Base-by-base conservation (phyloP, 805 yeast species). In the Schizosaccharomyces lindneri region DNA sequence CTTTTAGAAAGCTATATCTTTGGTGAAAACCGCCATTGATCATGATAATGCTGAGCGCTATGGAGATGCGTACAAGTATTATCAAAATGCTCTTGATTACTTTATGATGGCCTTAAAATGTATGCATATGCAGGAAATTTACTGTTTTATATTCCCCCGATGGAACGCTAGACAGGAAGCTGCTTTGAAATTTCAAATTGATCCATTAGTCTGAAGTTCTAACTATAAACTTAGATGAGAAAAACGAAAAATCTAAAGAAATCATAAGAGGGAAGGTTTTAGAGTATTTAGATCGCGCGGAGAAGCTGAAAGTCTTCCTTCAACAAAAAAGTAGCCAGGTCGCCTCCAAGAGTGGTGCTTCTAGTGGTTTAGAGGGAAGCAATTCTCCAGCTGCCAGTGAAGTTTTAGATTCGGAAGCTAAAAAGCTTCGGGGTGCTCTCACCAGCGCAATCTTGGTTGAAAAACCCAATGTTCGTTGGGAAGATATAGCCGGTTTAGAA, bases 401-500 rank as follows among this genome's bases (percentile, higher is more conserved):
- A 62, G 87, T 82, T 60, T 85, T 80, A 64, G 87, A 83, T 66
- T 81, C 83, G 19, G 97, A 90, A 65, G 83, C 87, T 55, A 90
- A 90, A 72, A 88, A 89, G 70, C 74, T 93, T 61, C 77, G 96
- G 66, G 88, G 90, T 6, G 97, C 97, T 0, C 75, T 93, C 61
- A 84, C 95, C 0, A 89, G 66, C 9, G 95, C 97, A 0, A 89
- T 93, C 64, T 75, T 93, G 61, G 79, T 89, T 48, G 97, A 90
- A 68, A 89, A 81, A 64, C 98, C 98, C 27, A 84, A 93, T 68
- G 90, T 93, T 36, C 78, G 79, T 66, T 93, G 98, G 98, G 83
- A 80, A 66, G 98, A 93, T 70, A 84, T 93, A 65, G 98, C 98
- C 0, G 98, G 98, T 32, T 76, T 93, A 64, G 97, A 90, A 65